Evolutionary conservation across 805 yeast species (phyloP).

Genomic region (Pichia cabralensis): DNA sequence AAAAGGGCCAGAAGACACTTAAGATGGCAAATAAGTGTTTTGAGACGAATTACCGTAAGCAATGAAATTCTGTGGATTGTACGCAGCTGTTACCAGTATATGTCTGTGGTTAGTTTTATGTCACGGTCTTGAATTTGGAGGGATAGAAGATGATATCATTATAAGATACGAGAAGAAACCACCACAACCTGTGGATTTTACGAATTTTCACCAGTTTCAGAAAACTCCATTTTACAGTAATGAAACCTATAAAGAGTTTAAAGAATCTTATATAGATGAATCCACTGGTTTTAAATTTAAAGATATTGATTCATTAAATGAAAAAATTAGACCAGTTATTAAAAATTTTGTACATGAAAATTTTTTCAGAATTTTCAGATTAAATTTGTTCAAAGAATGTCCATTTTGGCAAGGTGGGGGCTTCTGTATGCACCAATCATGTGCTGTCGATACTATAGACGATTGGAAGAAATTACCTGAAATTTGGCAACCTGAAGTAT

Average conservation of each 20-base stretch:
- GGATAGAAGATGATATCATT: constrained; percentile 5
- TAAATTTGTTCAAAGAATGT: constrained; percentile 74
- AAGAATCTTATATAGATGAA: constrained; percentile 18
- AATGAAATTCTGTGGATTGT: too few species aligned
- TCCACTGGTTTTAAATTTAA: constrained; percentile 26
- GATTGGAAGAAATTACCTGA: constrained; percentile 65
- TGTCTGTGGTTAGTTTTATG: too few species aligned
- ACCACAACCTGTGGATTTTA: constrained; percentile 10
- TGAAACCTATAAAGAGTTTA: constrained; percentile 13
- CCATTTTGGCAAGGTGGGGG: constrained; percentile 80
- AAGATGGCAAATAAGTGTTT: too few species aligned
- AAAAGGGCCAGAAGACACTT: too few species aligned
- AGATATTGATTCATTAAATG: constrained; percentile 44
- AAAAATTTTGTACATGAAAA: constrained; percentile 54
- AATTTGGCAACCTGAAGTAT: constrained; percentile 60
- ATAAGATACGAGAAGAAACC: constrained; percentile 13
- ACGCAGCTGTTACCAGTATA: too few species aligned
- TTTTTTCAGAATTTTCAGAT: constrained; percentile 79
- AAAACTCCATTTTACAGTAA: constrained; percentile 25
- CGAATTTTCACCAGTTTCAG: constrained; percentile 22
- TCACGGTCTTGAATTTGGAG: too few species aligned
- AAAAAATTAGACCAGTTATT: constrained; percentile 45
- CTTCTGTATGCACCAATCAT: constrained; percentile 76
- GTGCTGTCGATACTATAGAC: constrained; percentile 81
- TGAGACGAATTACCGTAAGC: too few species aligned